A percentile compares a stretch with the other conserved stretches of the same genome.
These are phyloP conservation scores for Priceomyces carsonii DNA, from an alignment of 805 yeast species.

Conservation along the genomic window DNA sequence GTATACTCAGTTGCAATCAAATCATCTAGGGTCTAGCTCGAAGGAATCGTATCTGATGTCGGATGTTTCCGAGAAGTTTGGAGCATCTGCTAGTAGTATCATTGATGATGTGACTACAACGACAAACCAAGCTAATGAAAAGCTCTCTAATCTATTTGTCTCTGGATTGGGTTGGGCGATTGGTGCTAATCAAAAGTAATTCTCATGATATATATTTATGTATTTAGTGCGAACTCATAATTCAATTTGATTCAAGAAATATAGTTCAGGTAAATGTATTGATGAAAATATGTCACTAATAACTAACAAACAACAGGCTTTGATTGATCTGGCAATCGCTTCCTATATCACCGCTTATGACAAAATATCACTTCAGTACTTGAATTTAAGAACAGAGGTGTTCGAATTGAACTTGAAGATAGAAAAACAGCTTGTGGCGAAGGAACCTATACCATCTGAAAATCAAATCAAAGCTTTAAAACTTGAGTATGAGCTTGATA, in stretches of 20 bases:
- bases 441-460: slow-evolving; percentile 5
- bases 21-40: slow-evolving; percentile 6
- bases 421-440: slow-evolving; percentile 9
- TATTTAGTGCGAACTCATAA: too few species aligned
- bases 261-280: too few species aligned
- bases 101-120: slow-evolving; percentile 31
- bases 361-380: slow-evolving; percentile 30
- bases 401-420: slow-evolving; percentile 14
- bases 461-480: slow-evolving; percentile 17
- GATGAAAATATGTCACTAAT: slow-evolving; percentile 28
- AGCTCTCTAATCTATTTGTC: slow-evolving; percentile 50
- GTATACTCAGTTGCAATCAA: slow-evolving; percentile 11
- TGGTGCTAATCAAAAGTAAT: slow-evolving; percentile 44
- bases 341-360: slow-evolving; percentile 34
- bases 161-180: slow-evolving; percentile 66
- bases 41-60: background rate
- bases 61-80: slow-evolving; percentile 11
- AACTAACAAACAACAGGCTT: slow-evolving; percentile 30
- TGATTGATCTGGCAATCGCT: slow-evolving; percentile 31
- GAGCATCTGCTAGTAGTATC: slow-evolving; percentile 26
- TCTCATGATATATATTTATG: too few species aligned
- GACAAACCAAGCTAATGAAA: slow-evolving; percentile 42
- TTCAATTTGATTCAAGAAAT: too few species aligned
- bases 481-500: slow-evolving; percentile 30
- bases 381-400: slow-evolving; percentile 34